These are phyloP conservation scores for Cenococcum geophilum DNA, from an alignment of 495 filamentous ascomycete species.

Conservation along the genomic window DNA sequence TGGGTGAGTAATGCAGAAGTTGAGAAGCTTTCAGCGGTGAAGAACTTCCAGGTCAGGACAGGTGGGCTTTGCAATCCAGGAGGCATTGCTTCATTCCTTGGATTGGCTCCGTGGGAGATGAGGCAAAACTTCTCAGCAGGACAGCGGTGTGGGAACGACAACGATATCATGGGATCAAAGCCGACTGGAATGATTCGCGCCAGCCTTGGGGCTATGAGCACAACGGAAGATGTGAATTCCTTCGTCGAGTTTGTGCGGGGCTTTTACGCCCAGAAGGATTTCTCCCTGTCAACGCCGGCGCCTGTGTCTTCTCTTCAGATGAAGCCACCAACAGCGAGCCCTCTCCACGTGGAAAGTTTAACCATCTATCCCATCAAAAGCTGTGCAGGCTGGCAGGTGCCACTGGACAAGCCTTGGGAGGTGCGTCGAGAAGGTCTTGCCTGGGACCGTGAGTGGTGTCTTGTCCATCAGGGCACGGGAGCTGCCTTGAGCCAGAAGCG, in stretches of 20 bases:
- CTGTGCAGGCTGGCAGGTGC: constrained; percentile 72
- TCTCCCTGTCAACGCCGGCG: constrained; percentile 8
- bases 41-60: constrained; percentile 73
- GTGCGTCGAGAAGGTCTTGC: constrained; percentile 69
- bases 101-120: constrained; percentile 70
- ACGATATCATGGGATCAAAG: constrained; percentile 74
- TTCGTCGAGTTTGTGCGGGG: constrained; percentile 69
- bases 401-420: constrained; percentile 60
- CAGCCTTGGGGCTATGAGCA: constrained; percentile 87
- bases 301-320: constrained; percentile 13
- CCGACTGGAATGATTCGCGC: constrained; percentile 81
- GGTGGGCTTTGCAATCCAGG: constrained; percentile 91
- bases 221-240: constrained; percentile 60
- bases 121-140: constrained; percentile 73
- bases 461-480: constrained; percentile 76
- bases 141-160: constrained; percentile 58
- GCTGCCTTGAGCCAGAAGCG: constrained; percentile 74
- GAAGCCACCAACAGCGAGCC: constrained; percentile 31
- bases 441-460: constrained; percentile 93
- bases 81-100: constrained; percentile 63
- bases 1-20: constrained; percentile 80
- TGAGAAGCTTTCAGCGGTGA: constrained; percentile 72
- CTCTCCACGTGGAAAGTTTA: constrained; percentile 37
- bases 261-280: constrained; percentile 55
- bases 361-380: constrained; percentile 74